Conservation (phyloP, 1,139 yeast genomes). For the Candida sp. region DNA sequence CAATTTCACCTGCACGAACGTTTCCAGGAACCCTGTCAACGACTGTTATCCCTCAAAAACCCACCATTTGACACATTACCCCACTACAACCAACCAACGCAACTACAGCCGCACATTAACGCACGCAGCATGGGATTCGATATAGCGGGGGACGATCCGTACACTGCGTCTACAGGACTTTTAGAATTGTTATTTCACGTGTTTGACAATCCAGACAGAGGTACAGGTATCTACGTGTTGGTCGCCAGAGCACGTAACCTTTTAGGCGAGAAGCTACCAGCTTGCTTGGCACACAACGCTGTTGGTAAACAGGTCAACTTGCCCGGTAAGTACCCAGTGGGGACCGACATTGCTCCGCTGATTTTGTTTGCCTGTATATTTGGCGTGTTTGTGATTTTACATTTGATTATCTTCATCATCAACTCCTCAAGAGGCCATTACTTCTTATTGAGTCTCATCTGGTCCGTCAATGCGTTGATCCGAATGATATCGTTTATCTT, state of each 20-base stretch:
- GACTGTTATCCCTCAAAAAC: too few relatives aligned
- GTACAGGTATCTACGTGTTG: constrained; percentile 13
- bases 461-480: constrained; percentile 31
- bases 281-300: constrained; percentile 22
- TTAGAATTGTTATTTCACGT: constrained; percentile 3
- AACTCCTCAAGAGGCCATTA: constrained; percentile 38
- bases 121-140: not conserved
- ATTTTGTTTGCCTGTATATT: constrained; percentile 34
- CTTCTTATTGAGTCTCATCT: constrained; percentile 34
- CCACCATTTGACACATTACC: not conserved
- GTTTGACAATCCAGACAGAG: constrained; percentile 9
- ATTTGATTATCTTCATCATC: constrained; percentile 29
- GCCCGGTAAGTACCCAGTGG: constrained; percentile 38
- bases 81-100: not conserved
- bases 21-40: too few relatives aligned
- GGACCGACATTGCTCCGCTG: constrained; percentile 33
- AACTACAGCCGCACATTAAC: not conserved
- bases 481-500: constrained; percentile 32
- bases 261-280: constrained; percentile 27
- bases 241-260: constrained; percentile 22
- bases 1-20: too few relatives aligned
- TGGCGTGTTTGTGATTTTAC: constrained; percentile 26
- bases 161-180: constrained; percentile 6
- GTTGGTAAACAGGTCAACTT: constrained; percentile 27
- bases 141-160: not conserved